Conservation (phyloP, 2,329 filamentous ascomycete species). For the Apiospora rasikravindrae region DNA sequence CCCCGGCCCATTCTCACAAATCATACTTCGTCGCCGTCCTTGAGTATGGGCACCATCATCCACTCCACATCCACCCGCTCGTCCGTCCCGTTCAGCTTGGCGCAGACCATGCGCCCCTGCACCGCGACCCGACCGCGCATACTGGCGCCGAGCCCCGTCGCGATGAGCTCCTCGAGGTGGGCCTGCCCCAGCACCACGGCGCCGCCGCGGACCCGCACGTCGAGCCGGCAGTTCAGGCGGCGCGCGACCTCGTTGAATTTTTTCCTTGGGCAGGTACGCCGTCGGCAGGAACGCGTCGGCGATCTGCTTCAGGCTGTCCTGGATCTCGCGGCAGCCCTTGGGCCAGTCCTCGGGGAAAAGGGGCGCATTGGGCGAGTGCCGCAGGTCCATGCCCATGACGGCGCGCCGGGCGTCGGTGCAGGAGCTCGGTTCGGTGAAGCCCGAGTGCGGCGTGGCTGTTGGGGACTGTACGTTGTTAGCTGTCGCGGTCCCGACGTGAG, state of each 20-base stretch:
- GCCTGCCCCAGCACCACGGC: slow-evolving; percentile 10
- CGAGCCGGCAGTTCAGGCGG: slow-evolving; percentile 4
- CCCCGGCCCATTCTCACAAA: background rate
- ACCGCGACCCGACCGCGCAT: background rate
- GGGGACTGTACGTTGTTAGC: background rate
- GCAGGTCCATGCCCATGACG: background rate
- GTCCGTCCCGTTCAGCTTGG: background rate
- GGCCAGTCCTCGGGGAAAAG: background rate
- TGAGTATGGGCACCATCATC: slow-evolving; percentile 12
- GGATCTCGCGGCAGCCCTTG: slow-evolving; percentile 2
- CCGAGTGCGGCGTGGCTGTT: background rate
- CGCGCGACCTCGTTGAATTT: slow-evolving; percentile 13
- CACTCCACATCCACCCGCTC: slow-evolving; percentile 15
- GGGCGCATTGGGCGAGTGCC: background rate
- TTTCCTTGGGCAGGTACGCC: background rate
- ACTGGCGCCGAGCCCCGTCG: background rate
- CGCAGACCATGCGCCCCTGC: slow-evolving; percentile 16
- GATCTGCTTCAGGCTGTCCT: background rate
- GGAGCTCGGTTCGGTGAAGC: background rate
- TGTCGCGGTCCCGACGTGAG: background rate
- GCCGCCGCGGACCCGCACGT: background rate
- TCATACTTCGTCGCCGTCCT: background rate
- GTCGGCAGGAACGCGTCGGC: slow-evolving; percentile 18
- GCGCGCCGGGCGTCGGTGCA: slow-evolving; percentile 12
- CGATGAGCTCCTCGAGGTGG: slow-evolving; percentile 1